Percentiles rank a stretch among this genome's conserved stretches.
These are phyloP conservation scores for Filobasidium wieringae DNA, from an alignment of 768 basidiomycete species.

Conservation along the genomic window DNA sequence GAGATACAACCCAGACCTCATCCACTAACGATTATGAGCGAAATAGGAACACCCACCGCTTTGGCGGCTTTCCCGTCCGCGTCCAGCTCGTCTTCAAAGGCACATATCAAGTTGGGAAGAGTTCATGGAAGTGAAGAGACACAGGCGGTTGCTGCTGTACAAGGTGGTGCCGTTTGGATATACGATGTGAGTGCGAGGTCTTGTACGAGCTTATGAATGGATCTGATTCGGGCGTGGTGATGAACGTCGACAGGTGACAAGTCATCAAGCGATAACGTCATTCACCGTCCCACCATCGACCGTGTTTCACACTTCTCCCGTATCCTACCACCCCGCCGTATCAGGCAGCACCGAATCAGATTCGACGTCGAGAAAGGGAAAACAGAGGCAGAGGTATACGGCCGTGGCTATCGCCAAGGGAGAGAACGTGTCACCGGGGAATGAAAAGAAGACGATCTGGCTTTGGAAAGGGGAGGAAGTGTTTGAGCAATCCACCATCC, in stretches of 20 bases:
- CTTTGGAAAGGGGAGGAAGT: conserved; percentile 33
- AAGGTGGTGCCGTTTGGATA: conserved; percentile 38
- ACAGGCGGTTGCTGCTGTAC: conserved; percentile 33
- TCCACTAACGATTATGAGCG: background rate
- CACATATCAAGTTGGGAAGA: conserved; percentile 2
- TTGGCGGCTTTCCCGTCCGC: conserved; percentile 31
- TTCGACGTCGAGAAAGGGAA: conserved; percentile 8
- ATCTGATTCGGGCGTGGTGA: background rate
- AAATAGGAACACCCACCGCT: conserved; percentile 19
- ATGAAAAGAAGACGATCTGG: conserved; percentile 25
- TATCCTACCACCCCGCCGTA: conserved; percentile 20
- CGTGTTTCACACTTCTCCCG: conserved; percentile 24
- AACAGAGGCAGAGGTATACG: conserved; percentile 19
- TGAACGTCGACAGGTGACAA: conserved; percentile 4
- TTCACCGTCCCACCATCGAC: conserved; percentile 35
- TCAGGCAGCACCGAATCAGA: background rate
- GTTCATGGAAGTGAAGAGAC: conserved; percentile 20
- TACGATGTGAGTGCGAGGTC: conserved; percentile 33
- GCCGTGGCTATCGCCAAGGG: conserved; percentile 20
- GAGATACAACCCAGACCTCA: background rate
- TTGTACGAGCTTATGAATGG: background rate
- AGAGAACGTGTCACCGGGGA: conserved; percentile 12
- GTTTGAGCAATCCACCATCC: conserved; percentile 18
- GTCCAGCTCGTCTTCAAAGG: conserved; percentile 28
- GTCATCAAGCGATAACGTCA: conserved; percentile 26